Percentiles rank a stretch among this genome's conserved stretches.
Evolutionary conservation across 371 early-diverging fungal species (phyloP).

Genomic region (Apophysomyces sp.): DNA sequence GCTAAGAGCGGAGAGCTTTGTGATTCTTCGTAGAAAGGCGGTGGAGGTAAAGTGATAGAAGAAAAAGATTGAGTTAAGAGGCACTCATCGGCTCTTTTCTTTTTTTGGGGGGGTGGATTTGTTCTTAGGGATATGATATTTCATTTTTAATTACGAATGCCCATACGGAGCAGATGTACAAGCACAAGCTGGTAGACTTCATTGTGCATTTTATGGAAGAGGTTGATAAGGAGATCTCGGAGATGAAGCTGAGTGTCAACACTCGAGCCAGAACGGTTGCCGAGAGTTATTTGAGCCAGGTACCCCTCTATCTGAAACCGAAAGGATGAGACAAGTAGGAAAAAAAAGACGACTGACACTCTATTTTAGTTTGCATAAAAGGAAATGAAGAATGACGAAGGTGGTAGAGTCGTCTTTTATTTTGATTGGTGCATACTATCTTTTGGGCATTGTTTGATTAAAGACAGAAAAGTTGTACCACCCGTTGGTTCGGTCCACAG

Average conservation of each 20-base stretch:
- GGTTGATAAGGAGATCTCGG: constrained; percentile 97
- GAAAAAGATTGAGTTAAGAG: constrained; percentile 6
- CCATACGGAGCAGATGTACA: constrained; percentile 96
- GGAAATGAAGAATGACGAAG: constrained; percentile 7
- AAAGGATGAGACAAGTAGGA: neutral
- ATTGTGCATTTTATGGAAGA: constrained; percentile 98
- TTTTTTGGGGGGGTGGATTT: neutral
- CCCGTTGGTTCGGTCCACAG: neutral
- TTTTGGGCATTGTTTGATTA: constrained; percentile 1
- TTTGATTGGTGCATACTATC: neutral
- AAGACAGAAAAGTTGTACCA: neutral
- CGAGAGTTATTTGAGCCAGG: constrained; percentile 72
- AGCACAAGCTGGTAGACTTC: constrained; percentile 97
- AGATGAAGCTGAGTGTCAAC: constrained; percentile 96
- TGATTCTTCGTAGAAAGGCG: constrained; percentile 91
- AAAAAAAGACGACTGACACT: neutral
- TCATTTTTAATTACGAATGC: constrained; percentile 93
- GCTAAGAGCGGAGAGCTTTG: constrained; percentile 95
- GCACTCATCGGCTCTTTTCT: neutral
- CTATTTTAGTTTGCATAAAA: neutral
- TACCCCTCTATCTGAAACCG: constrained; percentile 13
- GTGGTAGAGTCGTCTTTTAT: neutral
- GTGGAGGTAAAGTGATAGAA: constrained; percentile 59
- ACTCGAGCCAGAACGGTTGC: constrained; percentile 94
- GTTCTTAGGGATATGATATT: constrained; percentile 88